Evolutionary conservation across 75 land plant genomes (phyloP).

Genomic region (Larix kaempferi): DNA sequence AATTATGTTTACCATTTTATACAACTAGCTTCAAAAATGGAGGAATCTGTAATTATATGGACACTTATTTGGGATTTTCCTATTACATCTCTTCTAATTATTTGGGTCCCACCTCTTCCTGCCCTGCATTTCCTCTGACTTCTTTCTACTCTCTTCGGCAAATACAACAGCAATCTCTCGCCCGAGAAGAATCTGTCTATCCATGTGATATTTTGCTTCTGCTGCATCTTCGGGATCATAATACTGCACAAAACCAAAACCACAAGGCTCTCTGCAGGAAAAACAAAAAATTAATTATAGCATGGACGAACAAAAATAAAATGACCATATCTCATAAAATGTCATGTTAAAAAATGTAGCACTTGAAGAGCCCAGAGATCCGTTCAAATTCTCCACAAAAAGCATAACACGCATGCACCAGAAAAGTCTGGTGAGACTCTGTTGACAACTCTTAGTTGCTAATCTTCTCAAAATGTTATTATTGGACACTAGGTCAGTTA

Average conservation of each 20-base stretch:
- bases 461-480: neutral
- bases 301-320: neutral
- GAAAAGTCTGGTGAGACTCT: neutral
- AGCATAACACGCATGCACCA: constrained; percentile 6
- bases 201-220: constrained; percentile 45
- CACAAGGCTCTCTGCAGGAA: constrained; percentile 44
- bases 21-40: no score
- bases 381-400: neutral
- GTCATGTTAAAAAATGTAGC: neutral
- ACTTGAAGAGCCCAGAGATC: neutral
- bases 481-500: constrained; percentile 7
- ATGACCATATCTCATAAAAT: neutral
- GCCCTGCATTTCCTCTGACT: constrained; percentile 41
- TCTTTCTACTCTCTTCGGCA: constrained; percentile 50
- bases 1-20: no score
- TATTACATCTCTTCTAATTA: no score
- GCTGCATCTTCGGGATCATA: constrained; percentile 35
- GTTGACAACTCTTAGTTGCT: neutral
- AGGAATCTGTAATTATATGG: no score
- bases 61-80: no score
- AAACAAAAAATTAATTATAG: neutral
- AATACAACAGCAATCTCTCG: constrained; percentile 42
- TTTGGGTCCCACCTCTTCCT: constrained; percentile 15
- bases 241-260: constrained; percentile 52
- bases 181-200: constrained; percentile 30